Percentiles rank a stretch among this genome's conserved stretches.
Evolutionary conservation across 441 rosid genomes (phyloP).

Genomic region (Adansonia madagascariensis): DNA sequence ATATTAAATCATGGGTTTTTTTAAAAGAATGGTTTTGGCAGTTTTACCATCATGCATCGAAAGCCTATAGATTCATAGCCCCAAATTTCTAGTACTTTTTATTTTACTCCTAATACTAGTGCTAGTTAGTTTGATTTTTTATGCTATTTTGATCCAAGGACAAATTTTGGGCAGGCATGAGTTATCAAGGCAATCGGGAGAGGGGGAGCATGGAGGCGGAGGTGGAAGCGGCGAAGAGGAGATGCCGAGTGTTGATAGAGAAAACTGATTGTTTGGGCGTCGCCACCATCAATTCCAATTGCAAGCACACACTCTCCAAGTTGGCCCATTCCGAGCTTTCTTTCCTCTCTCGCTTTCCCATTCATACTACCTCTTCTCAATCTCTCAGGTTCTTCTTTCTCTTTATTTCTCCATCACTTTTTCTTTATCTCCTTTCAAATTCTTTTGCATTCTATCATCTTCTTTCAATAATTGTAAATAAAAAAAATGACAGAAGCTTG

Average conservation of each 20-base stretch:
- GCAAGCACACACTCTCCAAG: conserved; percentile 68
- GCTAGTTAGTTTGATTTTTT: no score
- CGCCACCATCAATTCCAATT: conserved; percentile 37
- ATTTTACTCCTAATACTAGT: no score
- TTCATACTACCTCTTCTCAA: conserved; percentile 29
- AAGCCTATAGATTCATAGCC: no score
- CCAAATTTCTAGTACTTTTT: no score
- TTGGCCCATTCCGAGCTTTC: conserved; percentile 72
- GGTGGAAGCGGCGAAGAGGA: conserved; percentile 47
- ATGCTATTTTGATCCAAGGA: neutral
- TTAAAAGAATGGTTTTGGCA: no score
- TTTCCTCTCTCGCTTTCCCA: conserved; percentile 59
- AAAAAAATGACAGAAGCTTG: neutral
- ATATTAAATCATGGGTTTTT: no score
- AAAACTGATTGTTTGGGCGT: conserved; percentile 40
- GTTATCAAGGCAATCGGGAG: neutral
- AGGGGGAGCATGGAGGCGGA: conserved; percentile 35
- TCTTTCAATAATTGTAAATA: neutral
- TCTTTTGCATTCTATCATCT: neutral
- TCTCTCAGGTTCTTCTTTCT: conserved; percentile 45
- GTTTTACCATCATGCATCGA: no score
- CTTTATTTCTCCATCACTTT: neutral
- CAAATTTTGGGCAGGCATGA: neutral
- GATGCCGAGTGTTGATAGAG: conserved; percentile 56
- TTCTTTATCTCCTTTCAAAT: neutral